Conservation (phyloP, 768 basidiomycete species). For the Terana coerulea region DNA sequence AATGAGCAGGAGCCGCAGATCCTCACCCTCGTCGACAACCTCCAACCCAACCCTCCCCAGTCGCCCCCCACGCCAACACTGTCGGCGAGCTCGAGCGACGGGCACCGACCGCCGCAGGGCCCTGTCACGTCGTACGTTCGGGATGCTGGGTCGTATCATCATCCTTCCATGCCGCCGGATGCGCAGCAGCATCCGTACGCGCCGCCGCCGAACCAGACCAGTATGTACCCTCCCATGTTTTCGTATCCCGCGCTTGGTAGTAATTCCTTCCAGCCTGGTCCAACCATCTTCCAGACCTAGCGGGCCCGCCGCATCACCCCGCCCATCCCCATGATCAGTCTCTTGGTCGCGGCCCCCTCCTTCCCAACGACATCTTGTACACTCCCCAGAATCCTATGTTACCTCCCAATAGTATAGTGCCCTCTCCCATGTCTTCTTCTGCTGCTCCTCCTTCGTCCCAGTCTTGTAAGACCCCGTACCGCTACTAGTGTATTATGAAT, state of each 20-base stretch:
- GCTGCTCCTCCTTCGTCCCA: conserved; percentile 22
- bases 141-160: conserved; percentile 22
- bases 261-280: conserved; percentile 27
- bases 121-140: conserved; percentile 30
- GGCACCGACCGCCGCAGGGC: conserved; percentile 31
- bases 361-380: conserved; percentile 26
- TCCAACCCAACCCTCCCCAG: conserved; percentile 28
- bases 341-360: conserved; percentile 17
- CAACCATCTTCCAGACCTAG: conserved; percentile 25
- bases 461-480: conserved; percentile 73
- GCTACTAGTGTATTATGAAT: conserved; percentile 64
- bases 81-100: conserved; percentile 39
- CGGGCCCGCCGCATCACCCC: conserved; percentile 10
- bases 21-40: conserved; percentile 45
- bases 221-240: conserved; percentile 25
- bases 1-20: conserved; percentile 54
- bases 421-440: conserved; percentile 17
- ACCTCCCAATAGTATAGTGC: conserved; percentile 51
- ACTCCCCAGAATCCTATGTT: conserved; percentile 30
- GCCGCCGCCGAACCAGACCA: conserved; percentile 17
- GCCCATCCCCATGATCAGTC: conserved; percentile 17
- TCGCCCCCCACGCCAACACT: conserved; percentile 47
- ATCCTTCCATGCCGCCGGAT: conserved; percentile 21
- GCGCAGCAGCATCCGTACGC: conserved; percentile 19
- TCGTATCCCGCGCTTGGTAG: conserved; percentile 18